Evolutionary conservation across 345 rosid species (phyloP).

Genomic region (Citrus unshiu): DNA sequence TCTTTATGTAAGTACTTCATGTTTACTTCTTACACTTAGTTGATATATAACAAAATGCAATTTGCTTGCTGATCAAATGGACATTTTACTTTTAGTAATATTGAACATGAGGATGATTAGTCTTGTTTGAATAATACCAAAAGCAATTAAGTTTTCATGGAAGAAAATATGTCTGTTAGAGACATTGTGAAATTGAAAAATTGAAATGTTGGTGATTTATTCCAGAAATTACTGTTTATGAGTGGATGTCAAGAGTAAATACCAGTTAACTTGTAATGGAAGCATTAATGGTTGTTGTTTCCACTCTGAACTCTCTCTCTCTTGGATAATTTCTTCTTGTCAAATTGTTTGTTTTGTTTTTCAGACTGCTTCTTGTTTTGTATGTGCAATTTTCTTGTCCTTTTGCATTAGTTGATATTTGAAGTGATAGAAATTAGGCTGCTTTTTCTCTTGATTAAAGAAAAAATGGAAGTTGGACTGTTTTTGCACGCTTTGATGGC

Average conservation of each 20-base stretch:
- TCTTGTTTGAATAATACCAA: not conserved
- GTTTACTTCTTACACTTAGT: not conserved
- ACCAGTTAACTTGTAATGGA: not conserved
- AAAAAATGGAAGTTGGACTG: not conserved
- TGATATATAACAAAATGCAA: not conserved
- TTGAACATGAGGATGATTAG: not conserved
- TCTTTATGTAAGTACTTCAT: constrained; percentile 68
- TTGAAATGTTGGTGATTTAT: not conserved
- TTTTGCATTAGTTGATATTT: not conserved
- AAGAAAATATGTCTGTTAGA: not conserved
- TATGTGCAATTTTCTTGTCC: not conserved
- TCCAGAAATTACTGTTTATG: not conserved
- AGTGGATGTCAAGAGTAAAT: not conserved
- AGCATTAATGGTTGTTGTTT: not conserved
- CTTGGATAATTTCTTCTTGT: not conserved
- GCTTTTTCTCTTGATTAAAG: not conserved
- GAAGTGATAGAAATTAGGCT: not conserved
- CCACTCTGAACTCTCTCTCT: not conserved
- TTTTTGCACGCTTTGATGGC: not conserved
- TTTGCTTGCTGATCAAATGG: constrained; percentile 10
- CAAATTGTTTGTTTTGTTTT: not conserved
- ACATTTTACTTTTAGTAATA: not conserved
- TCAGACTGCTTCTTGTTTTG: not conserved
- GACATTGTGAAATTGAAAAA: not conserved
- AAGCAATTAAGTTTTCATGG: not conserved